Conservation (phyloP, 257 asterid genomes). For the Craterostigma plantagineum region DNA sequence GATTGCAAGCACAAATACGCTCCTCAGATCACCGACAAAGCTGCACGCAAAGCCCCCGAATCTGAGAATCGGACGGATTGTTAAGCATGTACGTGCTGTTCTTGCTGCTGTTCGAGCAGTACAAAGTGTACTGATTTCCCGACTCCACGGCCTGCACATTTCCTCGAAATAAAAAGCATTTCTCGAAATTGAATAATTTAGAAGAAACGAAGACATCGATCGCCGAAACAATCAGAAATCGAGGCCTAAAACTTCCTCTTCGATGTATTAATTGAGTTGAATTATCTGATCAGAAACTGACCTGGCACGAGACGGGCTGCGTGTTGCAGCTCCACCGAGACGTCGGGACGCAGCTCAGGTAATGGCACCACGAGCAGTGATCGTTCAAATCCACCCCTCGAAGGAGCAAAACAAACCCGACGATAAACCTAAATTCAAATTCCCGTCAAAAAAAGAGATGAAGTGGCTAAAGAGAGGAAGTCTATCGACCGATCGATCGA, state of each 20-base stretch:
- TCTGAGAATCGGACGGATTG: slow-evolving; percentile 33
- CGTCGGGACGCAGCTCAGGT: slow-evolving; percentile 77
- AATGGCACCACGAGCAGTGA: slow-evolving; percentile 85
- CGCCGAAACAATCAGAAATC: too few species aligned
- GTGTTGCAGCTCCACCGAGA: slow-evolving; percentile 73
- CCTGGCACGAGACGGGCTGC: slow-evolving; percentile 53
- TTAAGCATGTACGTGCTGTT: slow-evolving; percentile 27
- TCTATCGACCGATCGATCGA: background rate
- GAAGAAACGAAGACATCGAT: too few species aligned
- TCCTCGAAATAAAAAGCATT: background rate
- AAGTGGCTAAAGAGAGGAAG: background rate
- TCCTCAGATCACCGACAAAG: slow-evolving; percentile 35
- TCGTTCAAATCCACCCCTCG: slow-evolving; percentile 76
- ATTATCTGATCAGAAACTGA: slow-evolving; percentile 7
- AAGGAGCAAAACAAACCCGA: slow-evolving; percentile 59
- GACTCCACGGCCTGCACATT: slow-evolving; percentile 57
- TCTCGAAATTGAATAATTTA: too few species aligned
- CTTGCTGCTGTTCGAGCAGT: slow-evolving; percentile 52
- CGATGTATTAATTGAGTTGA: too few species aligned
- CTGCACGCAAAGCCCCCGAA: slow-evolving; percentile 64
- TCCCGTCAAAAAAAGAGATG: background rate
- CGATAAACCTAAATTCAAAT: slow-evolving; percentile 26
- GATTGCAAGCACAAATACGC: too few species aligned
- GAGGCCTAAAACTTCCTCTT: too few species aligned
- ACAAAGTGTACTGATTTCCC: slow-evolving; percentile 40